phyloP scores from a whole-genome alignment of 306 rosid species.

The Leucaena leucocephala region DNA sequence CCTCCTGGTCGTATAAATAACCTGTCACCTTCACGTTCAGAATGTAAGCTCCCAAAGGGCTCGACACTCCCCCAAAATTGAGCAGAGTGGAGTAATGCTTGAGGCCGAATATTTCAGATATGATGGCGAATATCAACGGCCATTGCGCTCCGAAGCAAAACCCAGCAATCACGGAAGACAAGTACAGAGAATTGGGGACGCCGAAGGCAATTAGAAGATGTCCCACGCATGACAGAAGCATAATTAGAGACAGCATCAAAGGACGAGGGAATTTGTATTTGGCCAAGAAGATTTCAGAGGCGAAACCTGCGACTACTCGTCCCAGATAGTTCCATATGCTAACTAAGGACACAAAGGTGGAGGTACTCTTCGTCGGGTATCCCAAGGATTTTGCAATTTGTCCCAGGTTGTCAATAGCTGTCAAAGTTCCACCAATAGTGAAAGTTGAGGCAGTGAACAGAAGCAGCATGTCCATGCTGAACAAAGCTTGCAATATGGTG shows the following conservation, averaged over 20 bases:
- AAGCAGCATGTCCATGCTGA: slow-evolving; percentile 60
- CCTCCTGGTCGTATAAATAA: slow-evolving; percentile 54
- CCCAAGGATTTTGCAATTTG: slow-evolving; percentile 59
- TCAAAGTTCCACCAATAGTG: slow-evolving; percentile 59
- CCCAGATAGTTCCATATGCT: slow-evolving; percentile 68
- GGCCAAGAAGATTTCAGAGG: slow-evolving; percentile 43
- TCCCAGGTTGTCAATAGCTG: slow-evolving; percentile 59
- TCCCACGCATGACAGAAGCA: slow-evolving; percentile 54
- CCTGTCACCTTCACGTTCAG: slow-evolving; percentile 47
- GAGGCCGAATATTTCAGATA: slow-evolving; percentile 79
- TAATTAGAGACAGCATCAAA: slow-evolving; percentile 48
- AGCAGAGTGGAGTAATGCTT: slow-evolving; percentile 73
- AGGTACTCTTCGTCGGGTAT: slow-evolving; percentile 52
- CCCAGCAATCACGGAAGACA: slow-evolving; percentile 66
- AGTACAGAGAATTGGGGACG: slow-evolving; percentile 49
- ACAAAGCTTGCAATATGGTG: slow-evolving; percentile 66
- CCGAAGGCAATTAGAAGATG: slow-evolving; percentile 56
- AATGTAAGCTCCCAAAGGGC: slow-evolving; percentile 55
- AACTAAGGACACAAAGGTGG: slow-evolving; percentile 62
- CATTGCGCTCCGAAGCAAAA: slow-evolving; percentile 86
- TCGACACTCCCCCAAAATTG: slow-evolving; percentile 70
- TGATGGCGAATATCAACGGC: slow-evolving; percentile 78
- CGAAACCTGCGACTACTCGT: slow-evolving; percentile 51
- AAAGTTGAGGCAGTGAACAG: slow-evolving; percentile 53
- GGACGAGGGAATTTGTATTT: slow-evolving; percentile 56